A percentile compares a stretch with the other conserved stretches of the same genome.
phyloP scores from a whole-genome alignment of 345 rosid genomes.

The Ailanthus altissimus region DNA sequence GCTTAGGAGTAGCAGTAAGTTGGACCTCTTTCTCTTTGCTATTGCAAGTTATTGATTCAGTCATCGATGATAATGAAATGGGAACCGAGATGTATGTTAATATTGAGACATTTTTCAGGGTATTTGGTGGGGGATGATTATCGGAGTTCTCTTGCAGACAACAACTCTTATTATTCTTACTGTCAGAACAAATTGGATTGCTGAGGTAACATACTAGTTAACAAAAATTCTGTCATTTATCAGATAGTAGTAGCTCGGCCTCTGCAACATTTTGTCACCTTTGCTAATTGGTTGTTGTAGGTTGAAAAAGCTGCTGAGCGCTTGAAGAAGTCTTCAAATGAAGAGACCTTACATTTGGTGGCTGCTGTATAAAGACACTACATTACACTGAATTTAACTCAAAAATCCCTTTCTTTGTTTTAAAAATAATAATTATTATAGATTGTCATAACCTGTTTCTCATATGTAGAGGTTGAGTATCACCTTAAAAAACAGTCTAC shows the following conservation, averaged over 20 bases:
- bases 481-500: too few species aligned
- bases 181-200: conserved; percentile 73
- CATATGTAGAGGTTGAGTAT: too few species aligned
- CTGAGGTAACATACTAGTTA: conserved; percentile 46
- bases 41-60: background rate
- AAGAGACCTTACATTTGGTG: conserved; percentile 32
- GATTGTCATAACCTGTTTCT: too few species aligned
- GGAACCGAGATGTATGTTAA: background rate
- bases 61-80: background rate
- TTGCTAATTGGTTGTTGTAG: conserved; percentile 36
- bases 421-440: too few species aligned
- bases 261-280: background rate
- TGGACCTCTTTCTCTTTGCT: background rate
- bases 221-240: background rate
- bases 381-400: too few species aligned
- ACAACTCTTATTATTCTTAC: conserved; percentile 61
- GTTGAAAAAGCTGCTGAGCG: conserved; percentile 65
- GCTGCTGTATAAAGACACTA: too few species aligned
- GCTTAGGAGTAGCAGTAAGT: conserved; percentile 61
- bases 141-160: conserved; percentile 76
- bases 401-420: too few species aligned
- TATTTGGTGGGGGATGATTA: conserved; percentile 93
- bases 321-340: conserved; percentile 45
- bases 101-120: conserved; percentile 49
- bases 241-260: background rate